Evolutionary conservation across 2,329 filamentous ascomycete genomes (phyloP), one percentile per base, ranked within the genome.

Genomic region (Setomelanomma holmii): DNA sequence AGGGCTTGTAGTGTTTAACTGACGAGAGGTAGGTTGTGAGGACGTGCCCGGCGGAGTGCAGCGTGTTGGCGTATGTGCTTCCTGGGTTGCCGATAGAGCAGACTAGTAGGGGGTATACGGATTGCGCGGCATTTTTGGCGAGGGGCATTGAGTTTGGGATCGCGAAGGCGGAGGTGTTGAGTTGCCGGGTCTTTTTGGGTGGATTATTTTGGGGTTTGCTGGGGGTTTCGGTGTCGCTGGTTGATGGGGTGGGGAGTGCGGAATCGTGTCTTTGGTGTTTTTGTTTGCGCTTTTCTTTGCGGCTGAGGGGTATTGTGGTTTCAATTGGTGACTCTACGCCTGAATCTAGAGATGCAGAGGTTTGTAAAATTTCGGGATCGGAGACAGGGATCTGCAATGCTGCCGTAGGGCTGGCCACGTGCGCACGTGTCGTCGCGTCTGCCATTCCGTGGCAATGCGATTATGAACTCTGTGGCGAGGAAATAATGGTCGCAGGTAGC

Each of bases 11-110:
- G 52, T 27, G 36, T 35, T 71, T 71, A 3, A 57, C 56, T 3
- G 39, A 33, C 0, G 59, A 45, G 45, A 71, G 59, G 44, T 64
- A 56, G 47, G 84, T 79, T 60, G 96, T 84, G 40, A 91, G 84
- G 49, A 86, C 84, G 78, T 98, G 93, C 10, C 93, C 95, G 12
- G 92, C 91, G 20, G 88, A 93, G 77, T 98, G 95, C 6, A 93
- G 86, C 17, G 90, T 96, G 58, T 88, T 82, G 60, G 85, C 84
- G 75, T 93, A 93, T 19, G 76, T 72, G 2, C 86, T 79, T 50
- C 66, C 64, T 5, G 90, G 91, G 66, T 98, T 98, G 62, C 95
- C 95, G 57, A 99, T 84, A 56, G 91, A 95, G 78, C 92, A 84
- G 66, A 98, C 82, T 50, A 98, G 85, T 63, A 96, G 85, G 34